Conservation (phyloP, 352 stramenopile species). For the Phytopythium oedochilum region DNA sequence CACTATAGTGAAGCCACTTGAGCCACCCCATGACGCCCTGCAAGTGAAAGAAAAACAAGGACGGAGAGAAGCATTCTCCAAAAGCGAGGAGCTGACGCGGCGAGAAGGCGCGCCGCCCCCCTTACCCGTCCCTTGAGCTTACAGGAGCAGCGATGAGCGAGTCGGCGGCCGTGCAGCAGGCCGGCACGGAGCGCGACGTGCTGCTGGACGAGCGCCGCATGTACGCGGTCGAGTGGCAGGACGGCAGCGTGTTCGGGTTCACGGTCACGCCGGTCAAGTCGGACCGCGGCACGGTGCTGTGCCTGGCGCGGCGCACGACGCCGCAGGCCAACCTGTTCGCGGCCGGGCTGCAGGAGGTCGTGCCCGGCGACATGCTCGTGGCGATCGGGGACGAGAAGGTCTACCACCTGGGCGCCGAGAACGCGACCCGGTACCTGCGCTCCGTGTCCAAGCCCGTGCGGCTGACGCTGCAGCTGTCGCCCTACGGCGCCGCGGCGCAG, state of each 20-base stretch:
- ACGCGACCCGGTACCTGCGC: conserved; percentile 61
- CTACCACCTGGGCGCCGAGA: conserved; percentile 59
- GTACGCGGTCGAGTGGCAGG: conserved; percentile 70
- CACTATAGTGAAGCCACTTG: neutral
- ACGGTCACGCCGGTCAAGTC: conserved; percentile 67
- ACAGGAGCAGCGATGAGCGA: neutral
- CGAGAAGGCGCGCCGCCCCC: neutral
- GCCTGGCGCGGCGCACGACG: conserved; percentile 49
- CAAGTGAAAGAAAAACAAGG: too few species aligned
- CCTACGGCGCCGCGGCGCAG: conserved; percentile 43
- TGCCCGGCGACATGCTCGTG: conserved; percentile 69
- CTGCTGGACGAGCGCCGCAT: conserved; percentile 69
- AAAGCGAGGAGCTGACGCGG: too few species aligned
- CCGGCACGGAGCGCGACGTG: conserved; percentile 28
- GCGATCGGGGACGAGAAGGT: conserved; percentile 75
- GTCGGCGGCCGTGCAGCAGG: conserved; percentile 18
- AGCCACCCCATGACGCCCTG: too few species aligned
- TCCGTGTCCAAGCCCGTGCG: conserved; percentile 64
- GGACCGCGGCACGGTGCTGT: conserved; percentile 56
- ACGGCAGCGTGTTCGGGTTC: conserved; percentile 61
- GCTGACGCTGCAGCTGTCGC: conserved; percentile 62
- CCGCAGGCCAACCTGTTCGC: conserved; percentile 19
- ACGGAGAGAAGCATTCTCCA: too few species aligned
- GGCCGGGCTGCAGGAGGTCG: conserved; percentile 60
- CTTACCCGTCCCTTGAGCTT: too few species aligned